Base-by-base conservation (phyloP, 129 eudicot species). In the Flaveria brownii region DNA sequence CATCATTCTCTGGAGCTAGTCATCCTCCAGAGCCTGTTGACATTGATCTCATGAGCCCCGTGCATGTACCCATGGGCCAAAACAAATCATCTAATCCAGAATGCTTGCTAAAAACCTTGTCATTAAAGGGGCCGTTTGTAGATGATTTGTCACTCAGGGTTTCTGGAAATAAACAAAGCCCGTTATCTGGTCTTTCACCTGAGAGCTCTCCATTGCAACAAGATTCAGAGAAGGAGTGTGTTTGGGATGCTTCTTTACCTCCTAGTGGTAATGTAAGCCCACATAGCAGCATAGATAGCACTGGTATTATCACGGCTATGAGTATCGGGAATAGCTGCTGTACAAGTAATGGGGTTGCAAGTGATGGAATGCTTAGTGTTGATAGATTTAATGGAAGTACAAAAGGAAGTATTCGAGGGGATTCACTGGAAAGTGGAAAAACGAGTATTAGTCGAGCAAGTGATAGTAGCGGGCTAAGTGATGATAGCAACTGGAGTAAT, bases 401-500 rank as follows among this genome's bases (percentile, higher is more conserved):
- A 4, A 91, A 88, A 81, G 91, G 87, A 39, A 86, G 97, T 68
- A 55, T 62, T 70, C 82, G 80, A 41, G 97, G 97, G 68, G 92
- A 86, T 77, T 88, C 92, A 49, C 86, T 83, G 13, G 97, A 88
- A 81, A 91, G 95, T 66, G 88, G 84, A 5, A 86, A 87, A 85
- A 88, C 90, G 36, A 91, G 96, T 85, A 71, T 85, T 65, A 88
- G 97, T 67, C 81, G 97, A 67, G 95, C 97, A 63, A 91, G 97
- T 80, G 92, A 87, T 80, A 91, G 97, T 66, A 91, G 97, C 77
- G 97, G 92, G 22, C 81, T 88, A 71, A 91, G 97, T 82, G 95
- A 91, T 67, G 96, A 88, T 54, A 91, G 97, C 66, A 88, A 82
- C 75, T 91, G 97, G 97, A 91, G 97, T 85, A 88, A 87, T 80